Percentiles rank a stretch among this genome's conserved stretches.
Conservation (phyloP, 331 rosid genomes). For the Cydonia oblonga region DNA sequence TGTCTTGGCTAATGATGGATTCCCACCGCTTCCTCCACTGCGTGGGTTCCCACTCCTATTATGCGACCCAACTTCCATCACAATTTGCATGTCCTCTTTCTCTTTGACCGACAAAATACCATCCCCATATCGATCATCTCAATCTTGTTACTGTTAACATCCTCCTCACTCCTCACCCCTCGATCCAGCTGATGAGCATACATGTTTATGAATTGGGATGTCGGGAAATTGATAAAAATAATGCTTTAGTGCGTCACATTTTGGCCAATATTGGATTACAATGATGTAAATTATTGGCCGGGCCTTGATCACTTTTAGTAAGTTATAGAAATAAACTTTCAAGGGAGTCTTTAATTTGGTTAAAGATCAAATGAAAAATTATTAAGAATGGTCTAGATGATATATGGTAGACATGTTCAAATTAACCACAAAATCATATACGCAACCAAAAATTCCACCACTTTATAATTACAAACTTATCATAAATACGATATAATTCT, state of each 20-base stretch:
- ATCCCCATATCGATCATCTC: constrained; percentile 4
- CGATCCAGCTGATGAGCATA: background rate
- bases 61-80: constrained; percentile 34
- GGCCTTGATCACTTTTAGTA: background rate
- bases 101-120: constrained; percentile 47
- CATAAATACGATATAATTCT: too few species aligned
- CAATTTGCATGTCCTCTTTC: constrained; percentile 16
- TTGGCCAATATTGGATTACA: too few species aligned
- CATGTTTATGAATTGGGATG: background rate
- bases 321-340: background rate
- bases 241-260: too few species aligned
- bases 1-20: constrained; percentile 67
- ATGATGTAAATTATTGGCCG: background rate
- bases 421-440: too few species aligned
- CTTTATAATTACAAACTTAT: background rate
- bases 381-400: background rate
- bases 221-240: too few species aligned
- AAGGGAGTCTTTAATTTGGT: background rate
- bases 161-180: background rate
- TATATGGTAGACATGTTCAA: background rate
- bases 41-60: constrained; percentile 65
- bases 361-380: background rate
- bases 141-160: too few species aligned
- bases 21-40: constrained; percentile 87
- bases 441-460: background rate